These are phyloP conservation scores for Metarhizium humberi DNA, from an alignment of 2,329 filamentous ascomycete species.

Conservation along the genomic window DNA sequence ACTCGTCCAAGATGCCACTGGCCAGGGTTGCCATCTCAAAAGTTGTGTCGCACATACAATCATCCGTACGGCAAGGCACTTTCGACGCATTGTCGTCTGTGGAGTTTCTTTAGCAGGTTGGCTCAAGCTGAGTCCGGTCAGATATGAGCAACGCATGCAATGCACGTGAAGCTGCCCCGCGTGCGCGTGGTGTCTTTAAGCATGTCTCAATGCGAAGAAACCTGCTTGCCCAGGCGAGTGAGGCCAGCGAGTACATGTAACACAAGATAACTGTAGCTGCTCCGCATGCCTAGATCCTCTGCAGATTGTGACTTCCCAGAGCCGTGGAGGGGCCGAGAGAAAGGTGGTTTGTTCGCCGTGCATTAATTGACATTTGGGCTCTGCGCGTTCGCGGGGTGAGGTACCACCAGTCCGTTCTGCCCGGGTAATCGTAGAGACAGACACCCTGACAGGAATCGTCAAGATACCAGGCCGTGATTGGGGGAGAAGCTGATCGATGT, in stretches of 20 bases:
- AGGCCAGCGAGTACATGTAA: background rate
- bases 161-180: background rate
- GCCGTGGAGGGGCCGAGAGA: background rate
- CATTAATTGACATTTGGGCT: background rate
- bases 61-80: background rate
- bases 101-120: no score
- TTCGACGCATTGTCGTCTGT: no score
- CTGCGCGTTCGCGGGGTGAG: background rate
- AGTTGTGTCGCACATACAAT: background rate
- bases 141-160: background rate
- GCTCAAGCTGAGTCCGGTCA: background rate
- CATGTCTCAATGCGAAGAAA: background rate
- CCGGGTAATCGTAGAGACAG: background rate
- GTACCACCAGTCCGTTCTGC: background rate
- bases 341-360: background rate
- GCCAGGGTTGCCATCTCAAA: background rate
- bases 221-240: background rate
- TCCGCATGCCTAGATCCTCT: background rate
- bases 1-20: background rate
- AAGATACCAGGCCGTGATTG: background rate
- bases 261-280: background rate
- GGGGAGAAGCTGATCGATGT: background rate
- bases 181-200: background rate
- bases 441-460: background rate
- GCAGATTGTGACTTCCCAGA: background rate